A percentile compares a stretch with the other conserved stretches of the same genome.
These are phyloP conservation scores for Capronia coronata DNA, from an alignment of 2,329 filamentous ascomycete genomes.

Conservation along the genomic window DNA sequence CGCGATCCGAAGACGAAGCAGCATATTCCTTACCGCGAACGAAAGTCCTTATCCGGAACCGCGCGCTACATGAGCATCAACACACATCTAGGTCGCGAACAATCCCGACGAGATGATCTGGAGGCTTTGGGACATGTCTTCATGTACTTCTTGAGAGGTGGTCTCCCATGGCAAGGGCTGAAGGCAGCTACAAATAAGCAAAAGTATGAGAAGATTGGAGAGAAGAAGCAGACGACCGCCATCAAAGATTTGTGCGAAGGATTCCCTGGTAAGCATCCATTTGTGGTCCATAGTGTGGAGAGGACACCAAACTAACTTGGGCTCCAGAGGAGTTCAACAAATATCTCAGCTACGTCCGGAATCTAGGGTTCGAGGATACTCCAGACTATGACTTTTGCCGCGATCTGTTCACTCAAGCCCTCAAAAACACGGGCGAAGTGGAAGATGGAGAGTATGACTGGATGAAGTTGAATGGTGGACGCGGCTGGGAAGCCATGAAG, in stretches of 20 bases:
- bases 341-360: conserved; percentile 93
- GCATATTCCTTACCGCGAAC: conserved; percentile 94
- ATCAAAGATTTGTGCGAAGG: conserved; percentile 97
- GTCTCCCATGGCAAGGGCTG: conserved; percentile 61
- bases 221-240: conserved; percentile 97
- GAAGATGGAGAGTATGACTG: conserved; percentile 99
- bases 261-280: conserved; percentile 60
- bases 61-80: conserved; percentile 99
- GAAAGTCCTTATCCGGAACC: conserved; percentile 93
- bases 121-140: conserved; percentile 72
- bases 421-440: conserved; percentile 89
- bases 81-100: conserved; percentile 91
- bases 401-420: conserved; percentile 89
- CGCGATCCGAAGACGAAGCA: conserved; percentile 98
- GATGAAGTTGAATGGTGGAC: conserved; percentile 95
- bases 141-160: conserved; percentile 62
- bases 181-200: conserved; percentile 76
- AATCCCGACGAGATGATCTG: conserved; percentile 90
- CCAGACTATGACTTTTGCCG: conserved; percentile 97
- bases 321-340: conserved; percentile 82
- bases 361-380: conserved; percentile 95
- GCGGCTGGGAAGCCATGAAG: conserved; percentile 82
- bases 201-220: conserved; percentile 99
- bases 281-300: not conserved
- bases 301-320: conserved; percentile 30